phyloP scores from a whole-genome alignment of 2,329 filamentous ascomycete genomes.

The Aspergillus luchuensis region DNA sequence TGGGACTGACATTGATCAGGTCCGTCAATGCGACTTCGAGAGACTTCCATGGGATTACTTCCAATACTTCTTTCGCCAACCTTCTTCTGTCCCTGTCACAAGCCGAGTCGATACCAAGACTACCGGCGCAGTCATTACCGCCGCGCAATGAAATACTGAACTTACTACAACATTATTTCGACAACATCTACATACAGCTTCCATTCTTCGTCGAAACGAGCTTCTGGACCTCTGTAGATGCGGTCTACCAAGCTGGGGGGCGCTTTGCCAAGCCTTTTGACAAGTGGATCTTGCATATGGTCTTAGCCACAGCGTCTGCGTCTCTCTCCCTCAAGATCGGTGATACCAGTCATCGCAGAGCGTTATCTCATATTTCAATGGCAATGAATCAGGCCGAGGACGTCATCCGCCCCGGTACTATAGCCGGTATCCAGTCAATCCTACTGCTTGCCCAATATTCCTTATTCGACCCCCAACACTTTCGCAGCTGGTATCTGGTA shows the following conservation, averaged over 20 bases:
- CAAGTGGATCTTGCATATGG: slow-evolving; percentile 85
- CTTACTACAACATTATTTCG: slow-evolving; percentile 80
- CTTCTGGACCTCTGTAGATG: slow-evolving; percentile 76
- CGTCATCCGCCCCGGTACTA: slow-evolving; percentile 81
- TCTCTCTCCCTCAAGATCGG: slow-evolving; percentile 69
- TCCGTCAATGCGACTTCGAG: slow-evolving; percentile 92
- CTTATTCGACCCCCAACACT: slow-evolving; percentile 84
- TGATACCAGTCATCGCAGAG: slow-evolving; percentile 64
- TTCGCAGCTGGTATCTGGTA: slow-evolving; percentile 91
- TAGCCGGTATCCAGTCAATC: slow-evolving; percentile 83
- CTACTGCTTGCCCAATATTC: slow-evolving; percentile 86
- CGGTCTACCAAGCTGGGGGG: slow-evolving; percentile 72
- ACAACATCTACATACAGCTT: slow-evolving; percentile 75
- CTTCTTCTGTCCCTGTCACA: slow-evolving; percentile 81
- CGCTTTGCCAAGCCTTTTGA: slow-evolving; percentile 67
- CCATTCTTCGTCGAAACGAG: slow-evolving; percentile 81
- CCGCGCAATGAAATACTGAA: slow-evolving; percentile 67
- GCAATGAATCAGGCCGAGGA: slow-evolving; percentile 78
- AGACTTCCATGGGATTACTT: slow-evolving; percentile 87
- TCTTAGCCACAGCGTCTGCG: slow-evolving; percentile 78
- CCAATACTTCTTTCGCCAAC: slow-evolving; percentile 88
- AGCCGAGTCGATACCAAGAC: slow-evolving; percentile 69
- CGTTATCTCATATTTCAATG: slow-evolving; percentile 61
- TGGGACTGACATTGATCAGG: slow-evolving; percentile 48
- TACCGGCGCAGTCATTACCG: slow-evolving; percentile 65